phyloP scores from a whole-genome alignment of 306 rosid genomes.

The Castanospermum australe region DNA sequence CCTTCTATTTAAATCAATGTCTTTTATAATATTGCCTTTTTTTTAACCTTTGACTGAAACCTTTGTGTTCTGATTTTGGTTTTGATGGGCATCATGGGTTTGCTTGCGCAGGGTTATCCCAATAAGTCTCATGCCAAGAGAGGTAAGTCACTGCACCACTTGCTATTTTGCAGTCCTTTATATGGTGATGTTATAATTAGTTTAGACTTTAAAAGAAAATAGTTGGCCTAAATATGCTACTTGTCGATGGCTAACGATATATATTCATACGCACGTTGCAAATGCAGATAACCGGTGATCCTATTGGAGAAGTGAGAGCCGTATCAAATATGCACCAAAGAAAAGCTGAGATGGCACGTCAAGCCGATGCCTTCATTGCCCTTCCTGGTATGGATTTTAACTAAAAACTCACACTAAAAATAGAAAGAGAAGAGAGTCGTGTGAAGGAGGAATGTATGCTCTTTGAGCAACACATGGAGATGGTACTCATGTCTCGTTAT shows the following conservation, averaged over 20 bases:
- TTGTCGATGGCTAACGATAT: background rate
- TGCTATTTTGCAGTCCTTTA: background rate
- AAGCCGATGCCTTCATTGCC: slow-evolving; percentile 97
- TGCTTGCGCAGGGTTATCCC: slow-evolving; percentile 81
- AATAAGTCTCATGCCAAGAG: slow-evolving; percentile 84
- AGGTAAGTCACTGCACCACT: slow-evolving; percentile 51
- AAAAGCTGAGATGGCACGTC: slow-evolving; percentile 99
- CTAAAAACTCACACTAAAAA: background rate
- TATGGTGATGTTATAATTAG: background rate
- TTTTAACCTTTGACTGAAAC: background rate
- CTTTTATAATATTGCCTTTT: background rate
- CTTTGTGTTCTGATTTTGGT: background rate
- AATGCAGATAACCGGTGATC: slow-evolving; percentile 91
- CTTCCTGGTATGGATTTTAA: slow-evolving; percentile 70
- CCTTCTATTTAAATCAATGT: background rate
- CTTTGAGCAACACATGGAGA: background rate
- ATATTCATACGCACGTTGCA: slow-evolving; percentile 17
- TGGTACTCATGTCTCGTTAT: slow-evolving; percentile 12
- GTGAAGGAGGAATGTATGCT: background rate
- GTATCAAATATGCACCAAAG: slow-evolving; percentile 98
- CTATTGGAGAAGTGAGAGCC: slow-evolving; percentile 89
- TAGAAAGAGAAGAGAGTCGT: background rate
- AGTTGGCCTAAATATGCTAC: background rate
- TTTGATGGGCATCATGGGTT: slow-evolving; percentile 15
- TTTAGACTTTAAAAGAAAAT: background rate